phyloP scores from a whole-genome alignment of 108 stramenopile species.

The Skeletonema marinoi region DNA sequence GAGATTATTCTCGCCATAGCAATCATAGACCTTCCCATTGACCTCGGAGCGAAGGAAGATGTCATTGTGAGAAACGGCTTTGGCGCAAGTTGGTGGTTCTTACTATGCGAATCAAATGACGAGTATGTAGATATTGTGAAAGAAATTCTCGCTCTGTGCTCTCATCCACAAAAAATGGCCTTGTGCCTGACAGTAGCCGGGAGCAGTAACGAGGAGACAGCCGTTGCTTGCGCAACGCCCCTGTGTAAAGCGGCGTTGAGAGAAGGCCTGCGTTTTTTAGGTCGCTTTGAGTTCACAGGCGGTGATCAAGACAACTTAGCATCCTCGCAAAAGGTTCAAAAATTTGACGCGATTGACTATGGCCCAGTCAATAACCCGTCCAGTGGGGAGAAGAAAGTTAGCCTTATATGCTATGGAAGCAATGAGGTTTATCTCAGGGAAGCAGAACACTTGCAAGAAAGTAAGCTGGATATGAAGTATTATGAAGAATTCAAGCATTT shows the following conservation, averaged over 20 bases:
- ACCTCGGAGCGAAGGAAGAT: slow-evolving; percentile 60
- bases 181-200: slow-evolving; percentile 57
- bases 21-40: slow-evolving; percentile 80
- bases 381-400: slow-evolving; percentile 55
- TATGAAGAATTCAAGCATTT: slow-evolving; percentile 67
- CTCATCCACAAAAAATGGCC: slow-evolving; percentile 70
- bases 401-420: slow-evolving; percentile 65
- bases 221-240: slow-evolving; percentile 71
- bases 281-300: slow-evolving; percentile 75
- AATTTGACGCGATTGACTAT: slow-evolving; percentile 78
- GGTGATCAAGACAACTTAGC: slow-evolving; percentile 27
- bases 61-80: slow-evolving; percentile 49
- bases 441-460: slow-evolving; percentile 30
- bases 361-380: slow-evolving; percentile 33
- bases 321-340: slow-evolving; percentile 36
- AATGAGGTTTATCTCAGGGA: slow-evolving; percentile 39
- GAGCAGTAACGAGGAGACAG: slow-evolving; percentile 26
- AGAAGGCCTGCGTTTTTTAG: slow-evolving; percentile 65
- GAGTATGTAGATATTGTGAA: slow-evolving; percentile 64
- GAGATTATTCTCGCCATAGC: slow-evolving; percentile 82
- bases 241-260: slow-evolving; percentile 55
- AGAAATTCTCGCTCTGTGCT: slow-evolving; percentile 72
- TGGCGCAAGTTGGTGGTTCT: slow-evolving; percentile 86
- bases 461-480: slow-evolving; percentile 36
- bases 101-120: slow-evolving; percentile 83